A percentile compares a stretch with the other conserved stretches of the same genome.
Evolutionary conservation across 2,329 filamentous ascomycete genomes (phyloP).

Genomic region (Sclerotinia minor): DNA sequence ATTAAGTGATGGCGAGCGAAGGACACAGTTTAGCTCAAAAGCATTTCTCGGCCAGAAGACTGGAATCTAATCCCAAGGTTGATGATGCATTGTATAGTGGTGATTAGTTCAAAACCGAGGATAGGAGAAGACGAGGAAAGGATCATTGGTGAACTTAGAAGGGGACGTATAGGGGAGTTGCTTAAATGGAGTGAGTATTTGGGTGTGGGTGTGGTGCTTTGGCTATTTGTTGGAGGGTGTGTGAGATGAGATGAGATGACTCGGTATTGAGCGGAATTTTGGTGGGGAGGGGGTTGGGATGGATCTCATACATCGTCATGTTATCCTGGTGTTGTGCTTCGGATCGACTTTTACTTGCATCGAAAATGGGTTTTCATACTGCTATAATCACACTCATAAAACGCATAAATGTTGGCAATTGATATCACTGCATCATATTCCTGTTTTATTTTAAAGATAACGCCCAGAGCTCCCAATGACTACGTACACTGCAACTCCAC

Average conservation of each 20-base stretch:
- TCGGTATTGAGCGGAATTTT: too few relatives aligned
- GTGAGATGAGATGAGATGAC: too few relatives aligned
- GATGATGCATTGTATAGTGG: neutral
- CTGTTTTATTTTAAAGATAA: neutral
- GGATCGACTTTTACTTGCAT: neutral
- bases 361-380: neutral
- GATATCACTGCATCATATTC: slow-evolving; percentile 3
- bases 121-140: neutral
- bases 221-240: neutral
- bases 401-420: neutral
- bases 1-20: neutral
- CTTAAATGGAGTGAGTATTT: neutral
- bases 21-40: neutral
- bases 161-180: neutral
- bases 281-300: too few relatives aligned
- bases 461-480: neutral
- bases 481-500: neutral
- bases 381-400: neutral
- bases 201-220: neutral
- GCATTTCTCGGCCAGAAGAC: neutral
- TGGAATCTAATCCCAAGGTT: neutral
- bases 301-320: too few relatives aligned
- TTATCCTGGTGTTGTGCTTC: too few relatives aligned
- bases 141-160: neutral
- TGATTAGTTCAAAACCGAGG: neutral